Evolutionary conservation across 2,329 filamentous ascomycete genomes (phyloP).

Genomic region (Fusarium secorum): DNA sequence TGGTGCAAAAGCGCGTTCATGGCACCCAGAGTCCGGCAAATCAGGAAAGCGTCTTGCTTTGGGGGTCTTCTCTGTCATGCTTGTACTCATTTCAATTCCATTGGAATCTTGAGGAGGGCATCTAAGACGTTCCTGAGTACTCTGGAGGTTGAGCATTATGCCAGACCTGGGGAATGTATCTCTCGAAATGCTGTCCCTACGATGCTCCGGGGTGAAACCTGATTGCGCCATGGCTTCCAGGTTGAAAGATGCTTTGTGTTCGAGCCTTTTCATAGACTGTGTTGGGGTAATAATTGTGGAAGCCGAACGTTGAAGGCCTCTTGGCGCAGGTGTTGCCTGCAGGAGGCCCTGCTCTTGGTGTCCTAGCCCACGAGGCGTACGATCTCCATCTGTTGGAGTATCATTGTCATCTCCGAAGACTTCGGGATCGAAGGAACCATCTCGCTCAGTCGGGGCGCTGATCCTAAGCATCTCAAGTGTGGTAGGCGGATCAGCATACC

Average conservation of each 20-base stretch:
- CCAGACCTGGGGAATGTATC: slow-evolving; percentile 10
- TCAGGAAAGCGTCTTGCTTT: slow-evolving; percentile 5
- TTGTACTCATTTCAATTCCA: background rate
- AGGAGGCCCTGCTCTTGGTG: background rate
- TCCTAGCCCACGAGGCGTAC: background rate
- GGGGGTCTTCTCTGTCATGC: background rate
- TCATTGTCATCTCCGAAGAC: background rate
- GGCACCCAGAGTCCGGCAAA: background rate
- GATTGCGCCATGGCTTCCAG: slow-evolving; percentile 20
- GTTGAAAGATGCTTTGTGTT: slow-evolving; percentile 20
- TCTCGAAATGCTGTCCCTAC: background rate
- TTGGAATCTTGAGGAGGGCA: background rate
- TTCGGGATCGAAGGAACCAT: background rate
- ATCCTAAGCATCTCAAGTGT: slow-evolving; percentile 8
- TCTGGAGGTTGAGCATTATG: slow-evolving; percentile 24
- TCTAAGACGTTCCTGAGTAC: slow-evolving; percentile 23
- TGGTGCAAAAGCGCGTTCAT: slow-evolving; percentile 2
- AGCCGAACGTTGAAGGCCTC: slow-evolving; percentile 17
- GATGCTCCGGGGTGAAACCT: slow-evolving; percentile 35
- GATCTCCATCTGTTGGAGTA: background rate
- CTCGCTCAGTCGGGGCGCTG: background rate
- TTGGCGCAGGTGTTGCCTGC: background rate
- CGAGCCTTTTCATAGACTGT: slow-evolving; percentile 15
- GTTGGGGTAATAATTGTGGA: slow-evolving; percentile 36
- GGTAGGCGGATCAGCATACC: slow-evolving; percentile 3